These are phyloP conservation scores for Rhodotorula sp. DNA, from an alignment of 1,284 basidiomycete genomes.

Conservation along the genomic window DNA sequence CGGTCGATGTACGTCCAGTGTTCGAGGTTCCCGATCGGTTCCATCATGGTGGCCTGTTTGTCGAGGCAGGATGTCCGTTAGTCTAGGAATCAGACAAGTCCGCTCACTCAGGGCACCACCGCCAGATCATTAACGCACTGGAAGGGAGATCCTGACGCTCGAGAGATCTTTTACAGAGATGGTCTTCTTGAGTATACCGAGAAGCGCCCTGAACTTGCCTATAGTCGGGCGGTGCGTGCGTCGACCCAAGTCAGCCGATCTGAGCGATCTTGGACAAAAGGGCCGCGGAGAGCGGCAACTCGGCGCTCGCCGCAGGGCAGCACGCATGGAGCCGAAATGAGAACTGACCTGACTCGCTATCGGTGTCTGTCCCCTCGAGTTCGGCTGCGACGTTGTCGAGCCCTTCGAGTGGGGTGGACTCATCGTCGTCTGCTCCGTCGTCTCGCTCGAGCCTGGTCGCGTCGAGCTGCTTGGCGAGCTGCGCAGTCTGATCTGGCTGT, in stretches of 20 bases:
- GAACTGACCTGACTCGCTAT: slow-evolving; percentile 12
- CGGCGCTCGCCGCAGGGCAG: background rate
- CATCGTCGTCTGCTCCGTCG: background rate
- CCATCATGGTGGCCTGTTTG: slow-evolving; percentile 47
- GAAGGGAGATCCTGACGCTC: slow-evolving; percentile 27
- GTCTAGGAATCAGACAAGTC: no score
- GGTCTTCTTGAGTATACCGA: slow-evolving; percentile 33
- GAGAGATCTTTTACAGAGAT: slow-evolving; percentile 36
- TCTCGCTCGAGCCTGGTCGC: background rate
- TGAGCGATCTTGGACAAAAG: background rate
- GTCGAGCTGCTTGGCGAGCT: slow-evolving; percentile 10
- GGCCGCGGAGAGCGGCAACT: background rate
- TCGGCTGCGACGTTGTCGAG: slow-evolving; percentile 1
- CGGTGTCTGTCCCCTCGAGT: slow-evolving; percentile 5
- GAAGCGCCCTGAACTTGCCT: slow-evolving; percentile 32
- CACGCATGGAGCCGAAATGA: no score
- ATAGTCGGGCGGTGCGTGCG: background rate
- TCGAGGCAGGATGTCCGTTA: no score
- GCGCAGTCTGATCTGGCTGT: background rate
- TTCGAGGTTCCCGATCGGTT: slow-evolving; percentile 90
- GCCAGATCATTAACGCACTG: slow-evolving; percentile 9
- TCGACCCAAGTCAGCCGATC: background rate
- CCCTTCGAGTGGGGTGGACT: background rate
- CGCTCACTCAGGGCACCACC: no score
- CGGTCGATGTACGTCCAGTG: slow-evolving; percentile 92